Conservation (phyloP, 108 stramenopile species). For the Nannochloropsis salina region DNA sequence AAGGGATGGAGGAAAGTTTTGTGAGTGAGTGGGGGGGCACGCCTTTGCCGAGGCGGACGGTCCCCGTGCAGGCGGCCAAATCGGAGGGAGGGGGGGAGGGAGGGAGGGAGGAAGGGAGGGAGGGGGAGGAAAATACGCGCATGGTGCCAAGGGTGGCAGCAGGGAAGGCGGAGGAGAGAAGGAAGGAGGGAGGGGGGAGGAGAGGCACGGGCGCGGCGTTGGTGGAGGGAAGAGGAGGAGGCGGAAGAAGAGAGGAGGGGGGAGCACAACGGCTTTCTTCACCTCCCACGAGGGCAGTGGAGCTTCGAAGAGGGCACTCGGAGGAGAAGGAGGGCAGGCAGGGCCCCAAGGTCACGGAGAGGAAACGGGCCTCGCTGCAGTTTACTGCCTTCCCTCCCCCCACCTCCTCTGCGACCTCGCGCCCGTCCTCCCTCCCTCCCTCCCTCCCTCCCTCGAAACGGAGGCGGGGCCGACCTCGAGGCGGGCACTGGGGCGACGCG, state of each 20-base stretch:
- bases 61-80: too few relatives aligned
- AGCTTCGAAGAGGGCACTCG: background rate
- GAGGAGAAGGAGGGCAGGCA: background rate
- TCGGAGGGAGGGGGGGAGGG: too few relatives aligned
- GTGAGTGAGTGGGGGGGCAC: too few relatives aligned
- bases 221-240: background rate
- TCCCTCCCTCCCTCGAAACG: background rate
- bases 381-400: background rate
- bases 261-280: conserved; percentile 18
- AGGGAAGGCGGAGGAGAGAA: background rate
- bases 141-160: background rate
- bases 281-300: background rate
- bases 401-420: background rate
- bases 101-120: too few relatives aligned
- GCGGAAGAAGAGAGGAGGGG: conserved; percentile 10
- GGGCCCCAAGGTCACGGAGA: too few relatives aligned
- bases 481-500: conserved; percentile 19
- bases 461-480: background rate
- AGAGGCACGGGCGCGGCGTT: background rate
- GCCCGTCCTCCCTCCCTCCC: background rate
- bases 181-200: too few relatives aligned
- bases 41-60: too few relatives aligned
- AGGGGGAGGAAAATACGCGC: too few relatives aligned
- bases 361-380: too few relatives aligned
- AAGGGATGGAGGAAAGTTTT: background rate